Evolutionary conservation across 2,329 filamentous ascomycete species (phyloP), one percentile per base, ranked within the genome.

Genomic region (Rachicladosporium sp.): DNA sequence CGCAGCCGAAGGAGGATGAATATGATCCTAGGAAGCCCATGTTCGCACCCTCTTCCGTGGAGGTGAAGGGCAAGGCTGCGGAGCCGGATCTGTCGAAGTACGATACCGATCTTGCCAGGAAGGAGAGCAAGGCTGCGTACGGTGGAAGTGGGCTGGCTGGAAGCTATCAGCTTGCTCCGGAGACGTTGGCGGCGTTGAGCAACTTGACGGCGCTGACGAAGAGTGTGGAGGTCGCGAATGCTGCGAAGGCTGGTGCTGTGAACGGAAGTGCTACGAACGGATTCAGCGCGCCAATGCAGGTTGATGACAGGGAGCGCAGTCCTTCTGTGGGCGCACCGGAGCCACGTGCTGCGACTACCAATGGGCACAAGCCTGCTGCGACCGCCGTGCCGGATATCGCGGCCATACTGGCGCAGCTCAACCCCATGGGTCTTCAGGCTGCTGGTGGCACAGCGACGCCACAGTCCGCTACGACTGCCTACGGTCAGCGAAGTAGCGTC

Each of bases 1-100:
- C 59, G 27, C 58, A 60, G 41, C 51, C 58, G 6, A 56, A 50
- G 2, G 64, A 68, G 39, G 63, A 70, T 49, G 68, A 70, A 46
- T 71, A 71, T 51, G 65, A 69, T 50, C 63, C 65, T 27, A 61
- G 61, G 40, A 58, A 58, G 21, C 66, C 66, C 4, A 47, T 50
- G 33, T 46, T 50, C 21, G 15, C 15, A 3, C 15, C 15, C 15
- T 3, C 15, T 19, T 3, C 15, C 5, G 15, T 19, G 3, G 15
- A 19, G 15, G 39, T n/a, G 37, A 48, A 37, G 31, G 44, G 27
- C 37, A 46, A 40, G 37, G 31, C 35, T 6, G 15, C 29, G 6
- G 35, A 34, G 6, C 43, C 36, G 9, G 55, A 58, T 42, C 51
- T 51, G 4, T 44, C 50, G 5, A 46, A 47, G 11, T 57, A 52